Base-by-base conservation (phyloP, 208 protist species). In the Trypanosoma avium region DNA sequence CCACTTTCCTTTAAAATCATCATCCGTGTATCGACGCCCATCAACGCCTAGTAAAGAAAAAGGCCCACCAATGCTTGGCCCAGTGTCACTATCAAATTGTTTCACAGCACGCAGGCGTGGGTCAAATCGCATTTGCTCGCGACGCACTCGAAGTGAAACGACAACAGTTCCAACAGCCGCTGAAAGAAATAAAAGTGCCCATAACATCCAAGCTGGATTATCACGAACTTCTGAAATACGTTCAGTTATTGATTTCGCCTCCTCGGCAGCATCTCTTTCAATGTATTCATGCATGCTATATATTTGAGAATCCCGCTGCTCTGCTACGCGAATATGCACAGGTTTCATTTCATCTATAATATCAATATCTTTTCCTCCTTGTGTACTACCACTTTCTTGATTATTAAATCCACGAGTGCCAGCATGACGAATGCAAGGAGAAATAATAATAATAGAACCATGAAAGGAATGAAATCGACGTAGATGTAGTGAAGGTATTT, bases 1-100 rank as follows among this genome's bases (percentile, higher is more conserved):
- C 80, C 82, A 98, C 73, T 97, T 94, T 15, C 96, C 97, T 19
- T 70, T 49, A 33, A 97, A 79, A 58, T 97, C 82, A 62, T 75
- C 62, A 26, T 88, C 75, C 9, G 81, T 89, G 46, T 89, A 76
- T 17, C 57, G 82, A 67, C 83, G 86, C 15, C 85, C 85, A 45
- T 81, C 67, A 10, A 86, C 81, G 32, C 86, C 73, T 10, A 67
- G 66, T 8, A 93, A 66, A 21, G 65, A 79, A 50, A 93, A 93
- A 21, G 82, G 81, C 4, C 86, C 86, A 50, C 86, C 86, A 56
- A 93, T 93, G 66, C 83, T 88, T 15, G 81, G 81, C 32, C 86
- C 86, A 19, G 86, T 81, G 4, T 66, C 61, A 40, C 70, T 82
- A 58, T 90, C 86, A 60, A 93, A 89, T 32, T 73, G 69, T 60